Evolutionary conservation across 164 flowering plant species (phyloP).

Genomic region (Vitis labrusca): DNA sequence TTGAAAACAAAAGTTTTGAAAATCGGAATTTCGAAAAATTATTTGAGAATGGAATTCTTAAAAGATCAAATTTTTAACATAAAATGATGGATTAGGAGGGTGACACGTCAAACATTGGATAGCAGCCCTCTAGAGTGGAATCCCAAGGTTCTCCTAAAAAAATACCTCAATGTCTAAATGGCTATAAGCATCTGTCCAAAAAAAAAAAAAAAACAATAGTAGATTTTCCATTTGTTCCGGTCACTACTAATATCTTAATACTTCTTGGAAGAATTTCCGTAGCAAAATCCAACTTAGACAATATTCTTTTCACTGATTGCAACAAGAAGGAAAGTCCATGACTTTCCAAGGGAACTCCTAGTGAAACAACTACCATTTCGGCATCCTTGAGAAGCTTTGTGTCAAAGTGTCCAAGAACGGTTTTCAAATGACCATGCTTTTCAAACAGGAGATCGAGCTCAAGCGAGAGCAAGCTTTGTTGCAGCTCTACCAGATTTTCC

Average conservation of each 20-base stretch:
- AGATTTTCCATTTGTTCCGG: slow-evolving; percentile 55
- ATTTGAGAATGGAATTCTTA: too few relatives aligned
- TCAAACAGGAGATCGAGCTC: slow-evolving; percentile 31
- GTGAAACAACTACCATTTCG: slow-evolving; percentile 46
- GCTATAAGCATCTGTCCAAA: slow-evolving; percentile 32
- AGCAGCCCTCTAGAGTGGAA: slow-evolving; percentile 43
- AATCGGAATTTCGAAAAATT: too few relatives aligned
- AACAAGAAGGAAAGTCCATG: slow-evolving; percentile 30
- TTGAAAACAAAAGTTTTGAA: too few relatives aligned
- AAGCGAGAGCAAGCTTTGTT: slow-evolving; percentile 40
- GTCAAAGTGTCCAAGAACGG: slow-evolving; percentile 32
- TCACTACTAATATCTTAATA: slow-evolving; percentile 37
- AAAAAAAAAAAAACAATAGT: slow-evolving; percentile 22
- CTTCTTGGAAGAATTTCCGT: slow-evolving; percentile 35
- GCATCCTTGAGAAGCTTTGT: slow-evolving; percentile 27
- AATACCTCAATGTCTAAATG: slow-evolving; percentile 33
- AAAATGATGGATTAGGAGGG: too few relatives aligned
- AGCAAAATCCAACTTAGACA: slow-evolving; percentile 51
- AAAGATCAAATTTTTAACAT: too few relatives aligned
- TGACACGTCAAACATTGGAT: slow-evolving; percentile 23
- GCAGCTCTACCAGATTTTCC: slow-evolving; percentile 45
- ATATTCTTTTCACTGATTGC: slow-evolving; percentile 33
- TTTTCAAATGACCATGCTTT: slow-evolving; percentile 22
- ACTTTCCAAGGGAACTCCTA: slow-evolving; percentile 37
- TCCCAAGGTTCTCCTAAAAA: slow-evolving; percentile 49